Conservation (phyloP, 2,329 filamentous ascomycete species). For the Coniochaeta hoffmannii region DNA sequence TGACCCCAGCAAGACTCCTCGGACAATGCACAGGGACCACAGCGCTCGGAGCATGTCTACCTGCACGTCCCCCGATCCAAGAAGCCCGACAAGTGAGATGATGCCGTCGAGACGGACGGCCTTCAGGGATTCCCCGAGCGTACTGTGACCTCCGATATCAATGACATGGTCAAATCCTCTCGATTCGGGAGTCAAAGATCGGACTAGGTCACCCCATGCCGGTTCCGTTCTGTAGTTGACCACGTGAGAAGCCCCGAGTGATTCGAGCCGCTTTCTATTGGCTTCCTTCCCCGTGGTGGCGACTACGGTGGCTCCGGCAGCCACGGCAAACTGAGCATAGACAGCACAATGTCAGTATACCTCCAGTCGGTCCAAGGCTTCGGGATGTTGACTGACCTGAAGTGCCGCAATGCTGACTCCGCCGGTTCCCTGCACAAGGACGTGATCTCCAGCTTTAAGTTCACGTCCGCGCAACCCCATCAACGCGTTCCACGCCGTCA, state of each 20-base stretch:
- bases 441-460: conserved; percentile 25
- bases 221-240: conserved; percentile 54
- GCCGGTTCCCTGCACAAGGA: conserved; percentile 31
- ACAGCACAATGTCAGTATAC: background rate
- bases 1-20: conserved; percentile 20
- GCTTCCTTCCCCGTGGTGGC: conserved; percentile 49
- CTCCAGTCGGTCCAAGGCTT: too few species aligned
- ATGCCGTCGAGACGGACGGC: conserved; percentile 32
- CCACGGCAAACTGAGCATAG: conserved; percentile 25
- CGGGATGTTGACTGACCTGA: conserved; percentile 21
- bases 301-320: conserved; percentile 45
- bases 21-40: conserved; percentile 17
- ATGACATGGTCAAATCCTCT: conserved; percentile 54
- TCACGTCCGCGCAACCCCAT: conserved; percentile 35
- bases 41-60: conserved; percentile 19
- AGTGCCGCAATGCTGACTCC: conserved; percentile 29
- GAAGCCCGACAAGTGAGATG: conserved; percentile 22
- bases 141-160: conserved; percentile 60
- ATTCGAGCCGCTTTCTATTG: conserved; percentile 44
- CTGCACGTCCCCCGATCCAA: conserved; percentile 20
- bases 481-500: conserved; percentile 46
- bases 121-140: conserved; percentile 47
- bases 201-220: conserved; percentile 51
- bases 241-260: conserved; percentile 48
- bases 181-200: conserved; percentile 35